These are phyloP conservation scores for Hypomontagnella monticulosa DNA, from an alignment of 495 filamentous ascomycete species.

Conservation along the genomic window DNA sequence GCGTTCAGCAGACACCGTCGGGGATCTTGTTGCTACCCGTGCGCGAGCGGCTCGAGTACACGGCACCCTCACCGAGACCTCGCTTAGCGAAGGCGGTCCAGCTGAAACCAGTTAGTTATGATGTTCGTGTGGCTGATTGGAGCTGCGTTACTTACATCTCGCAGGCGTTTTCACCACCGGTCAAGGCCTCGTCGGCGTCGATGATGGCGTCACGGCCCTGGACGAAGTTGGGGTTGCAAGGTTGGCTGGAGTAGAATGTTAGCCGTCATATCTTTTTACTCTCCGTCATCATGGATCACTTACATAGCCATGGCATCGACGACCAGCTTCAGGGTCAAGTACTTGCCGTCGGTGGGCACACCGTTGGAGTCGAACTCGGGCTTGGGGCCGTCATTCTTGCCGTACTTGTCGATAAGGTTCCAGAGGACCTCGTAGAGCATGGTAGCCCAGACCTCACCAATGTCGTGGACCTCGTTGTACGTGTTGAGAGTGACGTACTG, in stretches of 20 bases:
- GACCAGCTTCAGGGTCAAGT: constrained; percentile 61
- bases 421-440: constrained; percentile 63
- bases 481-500: constrained; percentile 55
- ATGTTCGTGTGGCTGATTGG: not conserved
- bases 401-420: constrained; percentile 63
- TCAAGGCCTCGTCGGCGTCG: constrained; percentile 61
- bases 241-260: constrained; percentile 48
- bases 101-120: constrained; percentile 19
- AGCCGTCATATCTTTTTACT: not conserved
- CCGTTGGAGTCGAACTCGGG: constrained; percentile 55
- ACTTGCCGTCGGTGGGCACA: constrained; percentile 62
- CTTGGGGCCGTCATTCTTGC: constrained; percentile 54
- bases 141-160: constrained; percentile 47
- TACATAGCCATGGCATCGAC: constrained; percentile 62
- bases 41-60: constrained; percentile 34
- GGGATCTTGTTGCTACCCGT: constrained; percentile 46
- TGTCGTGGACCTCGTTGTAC: constrained; percentile 53
- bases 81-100: constrained; percentile 65
- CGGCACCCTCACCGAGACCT: constrained; percentile 53
- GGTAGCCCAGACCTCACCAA: constrained; percentile 63
- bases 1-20: constrained; percentile 40
- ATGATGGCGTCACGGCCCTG: constrained; percentile 62
- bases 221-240: constrained; percentile 62
- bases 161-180: constrained; percentile 60
- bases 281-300: constrained; percentile 15